A percentile compares a stretch with the other conserved stretches of the same genome.
Evolutionary conservation across 257 asterid species (phyloP).

Genomic region (Scutellaria barbata): DNA sequence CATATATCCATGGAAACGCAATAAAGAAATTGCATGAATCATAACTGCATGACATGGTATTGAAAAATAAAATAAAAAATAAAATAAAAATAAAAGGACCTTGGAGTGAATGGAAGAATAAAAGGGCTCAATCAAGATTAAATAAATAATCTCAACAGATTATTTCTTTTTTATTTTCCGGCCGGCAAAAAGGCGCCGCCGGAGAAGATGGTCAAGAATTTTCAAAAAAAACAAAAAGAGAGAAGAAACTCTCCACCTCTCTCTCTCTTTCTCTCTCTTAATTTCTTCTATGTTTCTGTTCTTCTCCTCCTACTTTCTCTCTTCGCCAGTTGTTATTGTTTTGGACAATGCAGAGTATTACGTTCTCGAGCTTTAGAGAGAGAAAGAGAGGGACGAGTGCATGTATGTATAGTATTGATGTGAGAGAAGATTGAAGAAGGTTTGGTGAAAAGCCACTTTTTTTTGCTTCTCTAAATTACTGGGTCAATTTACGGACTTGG

Average conservation of each 20-base stretch:
- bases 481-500: no score
- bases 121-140: slow-evolving; percentile 6
- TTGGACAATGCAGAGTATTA: not conserved
- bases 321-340: slow-evolving; percentile 18
- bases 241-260: not conserved
- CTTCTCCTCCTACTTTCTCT: slow-evolving; percentile 41
- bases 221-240: not conserved
- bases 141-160: no score
- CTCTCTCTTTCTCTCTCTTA: not conserved
- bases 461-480: no score
- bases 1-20: not conserved
- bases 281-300: no score
- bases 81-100: slow-evolving; percentile 15
- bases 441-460: not conserved
- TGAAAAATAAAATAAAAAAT: not conserved
- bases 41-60: not conserved
- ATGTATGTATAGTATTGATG: not conserved
- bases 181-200: slow-evolving; percentile 44
- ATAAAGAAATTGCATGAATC: slow-evolving; percentile 14
- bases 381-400: slow-evolving; percentile 13
- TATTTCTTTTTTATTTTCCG: slow-evolving; percentile 22
- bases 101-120: slow-evolving; percentile 1
- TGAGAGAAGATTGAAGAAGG: not conserved
- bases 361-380: not conserved
- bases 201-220: slow-evolving; percentile 17